Percentiles rank a stretch among this genome's conserved stretches.
phyloP scores from a whole-genome alignment of 805 yeast species.

The Wickerhamiella cacticola region DNA sequence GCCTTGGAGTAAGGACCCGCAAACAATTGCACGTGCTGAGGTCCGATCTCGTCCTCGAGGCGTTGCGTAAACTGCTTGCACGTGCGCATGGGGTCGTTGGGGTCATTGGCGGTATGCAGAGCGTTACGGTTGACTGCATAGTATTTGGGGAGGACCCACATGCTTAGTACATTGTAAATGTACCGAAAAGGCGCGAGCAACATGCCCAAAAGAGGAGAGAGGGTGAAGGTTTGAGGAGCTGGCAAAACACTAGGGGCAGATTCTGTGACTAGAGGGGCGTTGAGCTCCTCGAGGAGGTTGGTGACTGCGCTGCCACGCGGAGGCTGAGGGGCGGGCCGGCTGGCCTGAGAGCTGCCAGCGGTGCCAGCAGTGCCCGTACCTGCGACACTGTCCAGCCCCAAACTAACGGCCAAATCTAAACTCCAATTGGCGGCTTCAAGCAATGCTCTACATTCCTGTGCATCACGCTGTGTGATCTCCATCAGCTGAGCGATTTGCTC shows the following conservation, averaged over 20 bases:
- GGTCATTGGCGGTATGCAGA: conserved; percentile 27
- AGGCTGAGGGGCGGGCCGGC: conserved; percentile 8
- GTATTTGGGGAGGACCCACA: conserved; percentile 18
- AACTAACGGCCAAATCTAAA: conserved; percentile 28
- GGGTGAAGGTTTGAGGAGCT: conserved; percentile 23
- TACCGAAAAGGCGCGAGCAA: conserved; percentile 11
- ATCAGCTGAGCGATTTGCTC: conserved; percentile 23
- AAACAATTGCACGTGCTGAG: conserved; percentile 25
- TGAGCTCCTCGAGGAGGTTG: conserved; percentile 26
- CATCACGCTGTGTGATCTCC: conserved; percentile 27
- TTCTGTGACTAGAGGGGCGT: conserved; percentile 21
- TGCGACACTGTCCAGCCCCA: conserved; percentile 19
- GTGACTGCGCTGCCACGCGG: conserved; percentile 7
- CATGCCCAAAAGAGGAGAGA: conserved; percentile 22
- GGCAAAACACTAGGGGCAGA: too few species aligned
- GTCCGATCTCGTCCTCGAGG: conserved; percentile 38
- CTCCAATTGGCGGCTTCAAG: conserved; percentile 31
- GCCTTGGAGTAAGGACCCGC: conserved; percentile 77
- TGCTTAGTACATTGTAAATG: conserved; percentile 19
- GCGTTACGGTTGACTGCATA: conserved; percentile 33
- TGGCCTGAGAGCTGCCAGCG: not conserved
- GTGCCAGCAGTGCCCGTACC: too few species aligned
- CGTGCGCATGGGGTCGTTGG: conserved; percentile 41
- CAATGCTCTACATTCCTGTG: conserved; percentile 24
- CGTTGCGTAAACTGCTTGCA: conserved; percentile 41